phyloP scores from a whole-genome alignment of 2,329 filamentous ascomycete genomes.

The Knufia petricola region DNA sequence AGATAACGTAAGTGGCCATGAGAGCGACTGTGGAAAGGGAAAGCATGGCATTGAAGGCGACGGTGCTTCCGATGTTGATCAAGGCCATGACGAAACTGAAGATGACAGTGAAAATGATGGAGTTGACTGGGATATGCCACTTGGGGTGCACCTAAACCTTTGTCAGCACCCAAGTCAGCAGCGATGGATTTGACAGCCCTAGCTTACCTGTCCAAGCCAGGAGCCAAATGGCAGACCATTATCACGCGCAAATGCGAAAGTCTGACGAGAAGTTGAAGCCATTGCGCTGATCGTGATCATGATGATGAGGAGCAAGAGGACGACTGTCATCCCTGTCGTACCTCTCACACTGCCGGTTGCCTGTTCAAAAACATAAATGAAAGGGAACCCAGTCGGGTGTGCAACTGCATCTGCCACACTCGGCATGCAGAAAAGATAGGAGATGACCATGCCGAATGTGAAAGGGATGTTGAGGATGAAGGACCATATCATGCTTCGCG shows the following conservation, averaged over 20 bases:
- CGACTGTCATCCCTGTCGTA: slow-evolving; percentile 28
- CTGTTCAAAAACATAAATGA: slow-evolving; percentile 25
- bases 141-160: slow-evolving; percentile 12
- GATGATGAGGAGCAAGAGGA: slow-evolving; percentile 33
- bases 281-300: slow-evolving; percentile 32
- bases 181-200: slow-evolving; percentile 27
- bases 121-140: slow-evolving; percentile 18
- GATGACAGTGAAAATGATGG: slow-evolving; percentile 14
- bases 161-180: slow-evolving; percentile 31
- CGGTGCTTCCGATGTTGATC: slow-evolving; percentile 18
- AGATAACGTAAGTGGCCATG: slow-evolving; percentile 42
- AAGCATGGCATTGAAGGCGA: slow-evolving; percentile 24
- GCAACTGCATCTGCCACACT: slow-evolving; percentile 25
- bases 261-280: slow-evolving; percentile 32
- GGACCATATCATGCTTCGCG: slow-evolving; percentile 29
- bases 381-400: slow-evolving; percentile 20
- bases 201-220: not conserved
- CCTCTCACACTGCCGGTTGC: slow-evolving; percentile 23
- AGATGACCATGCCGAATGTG: slow-evolving; percentile 31
- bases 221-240: slow-evolving; percentile 23
- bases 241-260: slow-evolving; percentile 37
- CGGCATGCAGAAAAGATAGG: slow-evolving; percentile 32
- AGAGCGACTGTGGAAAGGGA: slow-evolving; percentile 40
- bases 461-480: slow-evolving; percentile 30
- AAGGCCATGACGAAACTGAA: slow-evolving; percentile 13